These are phyloP conservation scores for Suillus variegatus DNA, from an alignment of 768 basidiomycete species.

Conservation along the genomic window DNA sequence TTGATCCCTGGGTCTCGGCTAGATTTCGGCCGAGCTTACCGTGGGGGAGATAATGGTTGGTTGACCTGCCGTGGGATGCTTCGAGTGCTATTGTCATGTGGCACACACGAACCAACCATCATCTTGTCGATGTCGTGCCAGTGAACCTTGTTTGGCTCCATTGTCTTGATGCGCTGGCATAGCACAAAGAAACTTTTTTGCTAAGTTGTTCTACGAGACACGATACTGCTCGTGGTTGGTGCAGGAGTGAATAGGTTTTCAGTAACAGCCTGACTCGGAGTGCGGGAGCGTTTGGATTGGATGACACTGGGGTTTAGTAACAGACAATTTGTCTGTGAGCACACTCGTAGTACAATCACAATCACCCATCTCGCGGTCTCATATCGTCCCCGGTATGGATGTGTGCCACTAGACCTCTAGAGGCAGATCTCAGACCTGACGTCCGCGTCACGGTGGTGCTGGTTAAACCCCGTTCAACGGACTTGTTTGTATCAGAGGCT, in stretches of 20 bases:
- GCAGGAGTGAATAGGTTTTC: background rate
- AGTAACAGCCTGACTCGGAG: background rate
- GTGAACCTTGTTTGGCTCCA: background rate
- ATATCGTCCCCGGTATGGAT: background rate
- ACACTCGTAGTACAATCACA: background rate
- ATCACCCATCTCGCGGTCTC: background rate
- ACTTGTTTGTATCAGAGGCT: slow-evolving; percentile 33
- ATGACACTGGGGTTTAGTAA: background rate
- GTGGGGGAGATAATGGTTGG: background rate
- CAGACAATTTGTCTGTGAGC: background rate
- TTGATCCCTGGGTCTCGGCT: background rate
- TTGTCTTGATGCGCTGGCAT: background rate
- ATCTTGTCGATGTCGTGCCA: background rate
- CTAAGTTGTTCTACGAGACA: background rate
- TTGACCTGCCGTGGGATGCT: background rate
- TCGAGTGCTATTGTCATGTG: background rate
- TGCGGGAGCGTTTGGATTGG: background rate
- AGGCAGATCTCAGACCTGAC: too few species aligned
- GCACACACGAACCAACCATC: background rate
- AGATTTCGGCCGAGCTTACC: background rate
- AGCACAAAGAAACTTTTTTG: background rate
- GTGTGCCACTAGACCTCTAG: background rate
- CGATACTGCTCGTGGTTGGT: background rate
- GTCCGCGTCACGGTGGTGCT: too few species aligned
- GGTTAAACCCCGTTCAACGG: too few species aligned